Evolutionary conservation across 805 yeast genomes (phyloP).

Genomic region (Candida golubevii): DNA sequence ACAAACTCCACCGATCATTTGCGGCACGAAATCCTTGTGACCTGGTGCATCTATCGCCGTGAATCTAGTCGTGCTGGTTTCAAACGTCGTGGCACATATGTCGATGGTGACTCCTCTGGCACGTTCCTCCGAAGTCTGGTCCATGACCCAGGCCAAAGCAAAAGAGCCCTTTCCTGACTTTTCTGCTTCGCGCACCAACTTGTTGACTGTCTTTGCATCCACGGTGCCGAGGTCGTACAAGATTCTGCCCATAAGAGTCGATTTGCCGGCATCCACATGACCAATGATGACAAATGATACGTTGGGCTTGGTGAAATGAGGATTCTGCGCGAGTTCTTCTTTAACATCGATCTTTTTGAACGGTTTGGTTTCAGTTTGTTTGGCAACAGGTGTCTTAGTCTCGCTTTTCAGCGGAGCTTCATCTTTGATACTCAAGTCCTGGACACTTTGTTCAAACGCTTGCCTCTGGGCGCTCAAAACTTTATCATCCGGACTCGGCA

Average conservation of each 20-base stretch:
- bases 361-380: constrained; percentile 31
- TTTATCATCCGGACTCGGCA: constrained; percentile 82
- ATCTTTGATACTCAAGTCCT: constrained; percentile 23
- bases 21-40: constrained; percentile 77
- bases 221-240: constrained; percentile 64
- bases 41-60: constrained; percentile 85
- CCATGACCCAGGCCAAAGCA: constrained; percentile 83
- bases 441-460: constrained; percentile 33
- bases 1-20: constrained; percentile 78
- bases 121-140: constrained; percentile 75
- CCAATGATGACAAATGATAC: constrained; percentile 78
- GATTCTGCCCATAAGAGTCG: constrained; percentile 73
- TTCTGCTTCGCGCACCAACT: constrained; percentile 60
- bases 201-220: constrained; percentile 59
- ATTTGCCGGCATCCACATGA: constrained; percentile 83
- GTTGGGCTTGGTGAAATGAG: constrained; percentile 43
- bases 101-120: constrained; percentile 76
- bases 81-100: constrained; percentile 64
- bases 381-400: not conserved
- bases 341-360: constrained; percentile 41
- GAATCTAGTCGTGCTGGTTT: constrained; percentile 49
- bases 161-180: constrained; percentile 71
- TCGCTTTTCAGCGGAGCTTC: constrained; percentile 1
- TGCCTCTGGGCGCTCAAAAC: constrained; percentile 54
- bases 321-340: constrained; percentile 32